Evolutionary conservation across 768 basidiomycete species (phyloP), one percentile per base, ranked within the genome.

Genomic region (Naganishia antarctica): DNA sequence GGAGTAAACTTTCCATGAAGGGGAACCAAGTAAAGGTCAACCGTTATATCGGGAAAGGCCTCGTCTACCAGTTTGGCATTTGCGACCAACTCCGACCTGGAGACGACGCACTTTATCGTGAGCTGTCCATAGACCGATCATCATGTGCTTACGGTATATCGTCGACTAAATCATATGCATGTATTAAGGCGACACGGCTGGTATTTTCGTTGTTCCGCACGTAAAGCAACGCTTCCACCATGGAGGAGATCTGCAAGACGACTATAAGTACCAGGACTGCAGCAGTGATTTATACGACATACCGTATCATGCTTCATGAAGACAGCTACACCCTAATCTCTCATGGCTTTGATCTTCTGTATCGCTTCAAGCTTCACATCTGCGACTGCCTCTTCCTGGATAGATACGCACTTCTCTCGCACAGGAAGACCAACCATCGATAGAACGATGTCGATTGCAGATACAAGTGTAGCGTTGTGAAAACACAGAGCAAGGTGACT

Each of bases 121-220:
- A 48, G n/a, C 26, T 48, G 26, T 16, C 49, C 26, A 18, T 21
- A 50, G 13, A 6, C 7, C 26, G 25, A 11, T 4, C 26, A 15
- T 50, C 7, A 26, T 15, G 43, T 2, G 7, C 59, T 45, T 25
- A 85, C 0, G 87, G 87, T 26, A 85, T 79, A 0, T 80, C 81
- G 15, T 76, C 75, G 31, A 82, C 83, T 25, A 76, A 79, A 28
- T 84, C 81, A 63, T 82, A 80, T 69, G 87, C 87, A 69, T 88
- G 86, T 3, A 88, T 80, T 13, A 89, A 81, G 75, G 87, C 87
- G 61, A 89, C 69, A 68, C 83, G 81, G 0, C 85, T 82, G 0
- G 88, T 89, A 68, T 85, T 84, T 73, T 89, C 87, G 69, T 87
- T 88, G 62, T 80, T 79, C 44, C 79, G 77, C 2, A 87, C 85